These are phyloP conservation scores for Malassezia arunalokei DNA, from an alignment of 1,284 basidiomycete species.

Conservation along the genomic window DNA sequence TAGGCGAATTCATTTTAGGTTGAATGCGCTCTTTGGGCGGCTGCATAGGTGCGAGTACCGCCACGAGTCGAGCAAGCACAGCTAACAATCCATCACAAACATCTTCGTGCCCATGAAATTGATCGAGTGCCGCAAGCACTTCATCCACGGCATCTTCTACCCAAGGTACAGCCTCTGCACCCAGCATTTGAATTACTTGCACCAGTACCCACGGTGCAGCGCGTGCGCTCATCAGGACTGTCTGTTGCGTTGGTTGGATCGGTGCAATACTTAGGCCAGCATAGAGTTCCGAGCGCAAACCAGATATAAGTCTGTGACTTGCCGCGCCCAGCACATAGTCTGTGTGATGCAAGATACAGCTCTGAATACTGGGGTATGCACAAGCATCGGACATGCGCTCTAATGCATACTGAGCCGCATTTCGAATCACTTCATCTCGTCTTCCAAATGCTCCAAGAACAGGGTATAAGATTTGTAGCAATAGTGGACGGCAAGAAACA, in stretches of 20 bases:
- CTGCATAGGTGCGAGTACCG: slow-evolving; percentile 23
- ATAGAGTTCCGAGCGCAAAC: slow-evolving; percentile 20
- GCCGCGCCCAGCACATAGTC: slow-evolving; percentile 41
- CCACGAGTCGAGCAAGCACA: slow-evolving; percentile 31
- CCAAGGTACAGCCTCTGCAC: slow-evolving; percentile 31
- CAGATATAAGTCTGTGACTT: slow-evolving; percentile 28
- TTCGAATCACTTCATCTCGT: slow-evolving; percentile 9
- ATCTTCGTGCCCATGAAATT: slow-evolving; percentile 30
- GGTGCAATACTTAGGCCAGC: slow-evolving; percentile 1
- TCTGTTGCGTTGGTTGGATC: neutral
- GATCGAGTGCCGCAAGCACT: slow-evolving; percentile 39
- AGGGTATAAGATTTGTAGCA: slow-evolving; percentile 31
- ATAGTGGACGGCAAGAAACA: slow-evolving; percentile 22
- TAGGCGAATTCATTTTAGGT: neutral
- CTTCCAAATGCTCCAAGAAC: slow-evolving; percentile 27
- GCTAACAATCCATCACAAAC: slow-evolving; percentile 30
- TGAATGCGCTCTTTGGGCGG: neutral
- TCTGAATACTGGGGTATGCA: slow-evolving; percentile 28
- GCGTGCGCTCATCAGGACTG: slow-evolving; percentile 25
- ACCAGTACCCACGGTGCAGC: slow-evolving; percentile 41
- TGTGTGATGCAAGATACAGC: slow-evolving; percentile 33
- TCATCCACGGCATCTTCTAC: slow-evolving; percentile 45
- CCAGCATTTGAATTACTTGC: slow-evolving; percentile 37
- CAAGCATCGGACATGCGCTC: slow-evolving; percentile 23
- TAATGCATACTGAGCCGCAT: slow-evolving; percentile 17